Percentiles rank a stretch among this genome's conserved stretches.
Evolutionary conservation across 371 early-diverging fungal genomes (phyloP).

Genomic region (Gilbertella persicaria): DNA sequence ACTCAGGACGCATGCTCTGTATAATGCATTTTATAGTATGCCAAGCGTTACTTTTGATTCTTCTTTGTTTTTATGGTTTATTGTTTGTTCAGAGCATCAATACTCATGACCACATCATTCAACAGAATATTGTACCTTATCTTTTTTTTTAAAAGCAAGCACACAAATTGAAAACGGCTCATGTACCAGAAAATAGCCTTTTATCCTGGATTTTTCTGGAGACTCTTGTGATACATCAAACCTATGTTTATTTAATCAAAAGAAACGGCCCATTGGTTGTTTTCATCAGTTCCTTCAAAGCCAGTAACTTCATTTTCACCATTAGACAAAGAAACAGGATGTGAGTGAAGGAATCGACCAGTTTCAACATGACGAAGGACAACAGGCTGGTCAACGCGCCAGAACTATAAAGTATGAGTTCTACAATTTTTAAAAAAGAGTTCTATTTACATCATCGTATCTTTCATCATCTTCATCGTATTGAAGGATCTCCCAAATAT

Average conservation of each 20-base stretch:
- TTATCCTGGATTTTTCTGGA: no score
- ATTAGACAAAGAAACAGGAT: slow-evolving; percentile 37
- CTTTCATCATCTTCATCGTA: slow-evolving; percentile 30
- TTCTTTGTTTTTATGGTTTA: no score
- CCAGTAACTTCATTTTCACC: slow-evolving; percentile 54
- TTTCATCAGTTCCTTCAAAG: slow-evolving; percentile 51
- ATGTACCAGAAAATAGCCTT: no score
- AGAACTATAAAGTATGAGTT: slow-evolving; percentile 33
- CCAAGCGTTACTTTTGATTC: no score
- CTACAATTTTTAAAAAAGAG: background rate
- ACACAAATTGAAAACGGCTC: no score
- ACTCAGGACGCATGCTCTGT: no score
- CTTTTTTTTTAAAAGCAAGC: no score
- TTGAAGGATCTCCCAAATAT: slow-evolving; percentile 60
- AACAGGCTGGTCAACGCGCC: slow-evolving; percentile 50
- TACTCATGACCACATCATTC: no score
- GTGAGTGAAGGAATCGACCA: slow-evolving; percentile 50
- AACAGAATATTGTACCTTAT: no score
- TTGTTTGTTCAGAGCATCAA: no score
- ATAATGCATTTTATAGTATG: no score
- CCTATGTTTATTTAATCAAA: slow-evolving; percentile 25
- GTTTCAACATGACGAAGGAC: slow-evolving; percentile 55
- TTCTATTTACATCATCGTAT: slow-evolving; percentile 28
- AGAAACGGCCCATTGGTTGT: slow-evolving; percentile 54
- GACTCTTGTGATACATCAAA: no score